phyloP scores from a whole-genome alignment of 1,284 basidiomycete species.

The Ceratobasidium sp. region DNA sequence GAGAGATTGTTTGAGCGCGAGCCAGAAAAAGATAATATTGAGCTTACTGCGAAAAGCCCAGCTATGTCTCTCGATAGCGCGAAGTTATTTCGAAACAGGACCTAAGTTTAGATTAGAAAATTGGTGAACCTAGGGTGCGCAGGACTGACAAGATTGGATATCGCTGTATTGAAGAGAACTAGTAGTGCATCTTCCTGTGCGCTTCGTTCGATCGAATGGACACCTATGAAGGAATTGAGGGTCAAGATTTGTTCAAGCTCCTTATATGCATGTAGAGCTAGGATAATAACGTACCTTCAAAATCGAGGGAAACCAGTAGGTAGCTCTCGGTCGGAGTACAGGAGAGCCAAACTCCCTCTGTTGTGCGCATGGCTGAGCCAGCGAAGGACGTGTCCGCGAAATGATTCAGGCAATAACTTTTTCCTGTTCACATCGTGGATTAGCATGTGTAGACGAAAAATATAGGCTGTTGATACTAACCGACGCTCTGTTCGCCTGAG shows the following conservation, averaged over 20 bases:
- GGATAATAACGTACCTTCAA: slow-evolving; percentile 63
- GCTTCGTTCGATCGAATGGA: slow-evolving; percentile 72
- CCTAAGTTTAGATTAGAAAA: slow-evolving; percentile 49
- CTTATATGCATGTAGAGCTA: no score
- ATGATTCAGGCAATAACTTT: slow-evolving; percentile 69
- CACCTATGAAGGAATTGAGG: slow-evolving; percentile 59
- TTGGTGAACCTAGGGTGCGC: neutral
- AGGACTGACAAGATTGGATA: slow-evolving; percentile 68
- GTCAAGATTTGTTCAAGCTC: neutral
- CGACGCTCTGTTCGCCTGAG: slow-evolving; percentile 71
- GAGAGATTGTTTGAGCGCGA: neutral
- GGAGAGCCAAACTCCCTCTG: slow-evolving; percentile 74
- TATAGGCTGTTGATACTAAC: slow-evolving; percentile 59
- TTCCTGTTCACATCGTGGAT: slow-evolving; percentile 23
- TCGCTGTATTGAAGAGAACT: slow-evolving; percentile 73
- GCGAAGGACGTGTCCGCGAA: slow-evolving; percentile 75
- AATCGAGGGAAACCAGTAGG: slow-evolving; percentile 72
- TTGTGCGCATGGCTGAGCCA: slow-evolving; percentile 75
- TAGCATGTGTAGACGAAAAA: neutral
- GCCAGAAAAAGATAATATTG: neutral
- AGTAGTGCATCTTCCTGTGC: slow-evolving; percentile 74
- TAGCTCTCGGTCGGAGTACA: slow-evolving; percentile 68
- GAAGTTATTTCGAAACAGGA: slow-evolving; percentile 63
- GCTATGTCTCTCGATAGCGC: slow-evolving; percentile 58
- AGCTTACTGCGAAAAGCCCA: slow-evolving; percentile 62